Conservation (phyloP, 2,329 filamentous ascomycete genomes). For the Rhytidhysteron rufulum region DNA sequence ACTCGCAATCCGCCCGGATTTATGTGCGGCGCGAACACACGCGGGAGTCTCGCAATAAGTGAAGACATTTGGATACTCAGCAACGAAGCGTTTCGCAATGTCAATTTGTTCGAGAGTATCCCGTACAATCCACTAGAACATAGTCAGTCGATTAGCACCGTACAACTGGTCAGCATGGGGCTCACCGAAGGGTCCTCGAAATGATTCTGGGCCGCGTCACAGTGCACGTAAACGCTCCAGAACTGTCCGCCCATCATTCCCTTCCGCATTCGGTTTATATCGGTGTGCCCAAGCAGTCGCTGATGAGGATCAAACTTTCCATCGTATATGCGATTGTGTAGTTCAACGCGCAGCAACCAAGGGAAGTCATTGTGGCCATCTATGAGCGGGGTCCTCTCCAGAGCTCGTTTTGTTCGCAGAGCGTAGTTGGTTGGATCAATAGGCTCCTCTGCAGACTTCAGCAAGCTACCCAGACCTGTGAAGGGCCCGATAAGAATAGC, state of each 20-base stretch:
- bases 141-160: too few relatives aligned
- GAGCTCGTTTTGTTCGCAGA: constrained; percentile 25
- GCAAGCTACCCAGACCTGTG: too few relatives aligned
- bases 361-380: constrained; percentile 37
- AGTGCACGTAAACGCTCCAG: constrained; percentile 14
- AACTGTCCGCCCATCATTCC: constrained; percentile 24
- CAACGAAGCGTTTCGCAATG: constrained; percentile 23
- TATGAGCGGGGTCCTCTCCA: constrained; percentile 24
- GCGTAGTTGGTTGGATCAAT: constrained; percentile 15
- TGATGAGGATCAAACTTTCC: constrained; percentile 12
- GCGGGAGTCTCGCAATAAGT: constrained; percentile 20
- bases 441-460: not conserved
- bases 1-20: constrained; percentile 29
- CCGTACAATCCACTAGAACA: constrained; percentile 19
- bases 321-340: constrained; percentile 29
- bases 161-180: constrained; percentile 23
- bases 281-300: constrained; percentile 4
- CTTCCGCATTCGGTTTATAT: constrained; percentile 10
- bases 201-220: too few relatives aligned
- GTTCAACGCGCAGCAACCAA: constrained; percentile 8
- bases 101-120: constrained; percentile 20
- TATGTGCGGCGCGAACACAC: constrained; percentile 26
- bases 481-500: not conserved
- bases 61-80: constrained; percentile 25
- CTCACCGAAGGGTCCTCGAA: constrained; percentile 11